Evolutionary conservation across 2,329 filamentous ascomycete genomes (phyloP).

Genomic region (Aureobasidium sp.): DNA sequence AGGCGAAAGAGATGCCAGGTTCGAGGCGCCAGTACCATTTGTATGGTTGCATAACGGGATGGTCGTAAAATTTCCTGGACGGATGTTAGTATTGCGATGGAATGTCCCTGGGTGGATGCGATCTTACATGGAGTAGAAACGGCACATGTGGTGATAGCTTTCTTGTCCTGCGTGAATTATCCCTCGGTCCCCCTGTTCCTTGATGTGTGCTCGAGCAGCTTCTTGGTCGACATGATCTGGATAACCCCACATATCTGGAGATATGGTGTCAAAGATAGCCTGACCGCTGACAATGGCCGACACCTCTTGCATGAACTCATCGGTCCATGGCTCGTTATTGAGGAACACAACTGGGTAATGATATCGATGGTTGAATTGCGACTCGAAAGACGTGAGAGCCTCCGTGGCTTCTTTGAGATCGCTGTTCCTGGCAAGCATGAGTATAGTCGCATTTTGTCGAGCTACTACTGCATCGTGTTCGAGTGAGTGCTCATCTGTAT

Average conservation of each 20-base stretch:
- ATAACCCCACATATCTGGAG: constrained; percentile 34
- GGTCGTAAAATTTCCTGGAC: constrained; percentile 27
- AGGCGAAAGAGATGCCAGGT: constrained; percentile 49
- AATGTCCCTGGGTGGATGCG: not conserved
- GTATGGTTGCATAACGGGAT: constrained; percentile 36
- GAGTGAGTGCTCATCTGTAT: not conserved
- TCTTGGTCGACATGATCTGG: constrained; percentile 19
- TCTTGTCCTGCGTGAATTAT: constrained; percentile 14
- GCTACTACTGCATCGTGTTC: not conserved
- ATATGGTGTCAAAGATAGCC: constrained; percentile 36
- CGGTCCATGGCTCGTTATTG: constrained; percentile 37
- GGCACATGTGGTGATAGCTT: constrained; percentile 33
- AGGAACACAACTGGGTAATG: constrained; percentile 41
- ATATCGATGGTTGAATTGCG: constrained; percentile 40
- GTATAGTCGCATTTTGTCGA: not conserved
- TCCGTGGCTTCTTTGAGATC: constrained; percentile 34
- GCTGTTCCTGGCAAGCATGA: constrained; percentile 40
- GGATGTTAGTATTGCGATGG: not conserved
- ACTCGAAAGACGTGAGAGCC: constrained; percentile 35
- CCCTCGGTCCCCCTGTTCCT: not conserved
- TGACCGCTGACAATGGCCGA: constrained; percentile 25
- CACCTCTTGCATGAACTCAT: constrained; percentile 27
- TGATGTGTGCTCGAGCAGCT: not conserved
- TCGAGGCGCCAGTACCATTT: constrained; percentile 55
- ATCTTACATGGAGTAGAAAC: constrained; percentile 30